Base-by-base conservation (phyloP, 2,329 filamentous ascomycete species). In the Aspergillus udagawae region DNA sequence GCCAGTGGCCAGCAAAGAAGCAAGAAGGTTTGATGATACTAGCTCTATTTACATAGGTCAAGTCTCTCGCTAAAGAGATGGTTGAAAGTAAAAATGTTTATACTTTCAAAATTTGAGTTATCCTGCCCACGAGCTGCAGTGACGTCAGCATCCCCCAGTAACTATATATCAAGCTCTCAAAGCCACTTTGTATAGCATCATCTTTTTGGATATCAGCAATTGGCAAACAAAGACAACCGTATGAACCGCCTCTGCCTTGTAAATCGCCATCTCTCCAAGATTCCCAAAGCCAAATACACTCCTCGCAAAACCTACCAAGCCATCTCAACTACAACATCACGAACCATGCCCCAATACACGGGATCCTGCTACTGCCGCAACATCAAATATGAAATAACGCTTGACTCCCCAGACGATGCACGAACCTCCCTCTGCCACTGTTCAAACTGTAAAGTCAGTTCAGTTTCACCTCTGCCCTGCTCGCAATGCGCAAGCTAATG, bases 381-480 rank as follows among this genome's bases (percentile, higher is more conserved):
- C 8, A 72, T 83, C 55, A 70, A 72, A 29, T 84, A 83, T 58
- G 69, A 73, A 17, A 70, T 83, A 49, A 67, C 70, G 0, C 72
- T 84, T 1, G 60, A 66, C 2, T 76, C 77, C 7, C 71, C 74
- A 4, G 75, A 78, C 7, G 74, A 83, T 25, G 81, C 80, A 2
- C 70, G 80, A 23, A 82, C 80, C 1, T 80, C 75, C 9, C 63
- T 84, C 17, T 84, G 81, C 60, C 80, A 84, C 65, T 83, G 81
- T 63, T 60, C 66, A 20, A 81, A 78, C 63, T 83, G 81, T 71
- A 83, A 81, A 67, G 77, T 78, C 60, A 9, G 52, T 1, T 28
- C 60, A 9, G 52, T 1, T 28, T 4, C 10, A 28, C 14, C 1
- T n/a, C n/a, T n/a, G n/a, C n/a, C n/a, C n/a, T n/a, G n/a, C n/a